Evolutionary conservation across 2,329 filamentous ascomycete species (phyloP), one percentile per base, ranked within the genome.

Genomic region (Madurella mycetomatis): DNA sequence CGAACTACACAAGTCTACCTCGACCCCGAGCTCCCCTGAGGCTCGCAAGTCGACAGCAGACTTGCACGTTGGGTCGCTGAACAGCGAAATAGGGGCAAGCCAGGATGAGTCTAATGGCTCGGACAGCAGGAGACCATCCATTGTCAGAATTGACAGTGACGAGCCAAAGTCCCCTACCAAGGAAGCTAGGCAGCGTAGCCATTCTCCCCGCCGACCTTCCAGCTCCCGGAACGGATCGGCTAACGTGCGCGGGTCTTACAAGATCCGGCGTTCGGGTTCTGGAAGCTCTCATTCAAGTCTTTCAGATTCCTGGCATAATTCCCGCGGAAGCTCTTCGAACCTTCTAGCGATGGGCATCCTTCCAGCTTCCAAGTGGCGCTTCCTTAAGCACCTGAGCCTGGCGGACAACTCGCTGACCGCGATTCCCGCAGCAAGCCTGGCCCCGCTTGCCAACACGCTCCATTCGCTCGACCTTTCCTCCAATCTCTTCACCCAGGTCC

Each of bases 401-500:
- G 86, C 92, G 5, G 94, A 97, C 67, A 99, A 97, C 71, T 86
- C 87, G 9, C 78, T 99, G 59, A 95, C 90, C 8, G 84, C 85
- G 5, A 85, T 99, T 59, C 82, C 87, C 41, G 81, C 85, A 4
- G 74, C 83, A 47, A 90, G 92, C 67, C 78, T 99, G 58, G 78
- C 83, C 9, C 92, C 94, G 15, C 79, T 99, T 48, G 86, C 91
- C 41, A 90, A 90, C 65, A 96, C 90, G 0, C 76, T 99, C 30
- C 89, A 92, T 66, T 97, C 94, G 0, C 79, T 99, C 51, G 94
- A 99, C 69, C 76, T 99, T 45, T 97, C 94, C 1, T 85, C 85
- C 48, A 99, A 99, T 66, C 83, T 96, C 32, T 95, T 99, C 70
- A 85, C 84, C n/a, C 89, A 96, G 69, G 87, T 97, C 51, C 94